Base-by-base conservation (phyloP, 257 asterid species). In the Eucommia ulmoides region DNA sequence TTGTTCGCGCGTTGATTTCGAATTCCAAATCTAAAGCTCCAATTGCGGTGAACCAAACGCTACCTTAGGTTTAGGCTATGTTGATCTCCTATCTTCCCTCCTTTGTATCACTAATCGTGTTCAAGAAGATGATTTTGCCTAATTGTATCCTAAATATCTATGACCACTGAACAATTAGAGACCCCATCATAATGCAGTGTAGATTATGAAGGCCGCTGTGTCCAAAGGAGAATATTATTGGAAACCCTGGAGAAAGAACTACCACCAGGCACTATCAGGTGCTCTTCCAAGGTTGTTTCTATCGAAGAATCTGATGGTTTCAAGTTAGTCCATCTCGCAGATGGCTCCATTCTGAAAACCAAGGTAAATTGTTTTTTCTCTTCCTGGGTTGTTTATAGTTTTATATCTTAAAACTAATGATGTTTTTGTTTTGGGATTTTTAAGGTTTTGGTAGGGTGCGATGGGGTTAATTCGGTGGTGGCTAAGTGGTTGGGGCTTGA, bases 401-500 rank as follows among this genome's bases (percentile, higher is more conserved):
- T n/a, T n/a, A n/a, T n/a, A n/a, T n/a, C n/a, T n/a, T n/a, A n/a
- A n/a, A n/a, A n/a, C n/a, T n/a, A n/a, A n/a, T n/a, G n/a, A n/a
- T n/a, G n/a, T n/a, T n/a, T n/a, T n/a, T n/a, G n/a, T n/a, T n/a
- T n/a, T n/a, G n/a, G n/a, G n/a, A n/a, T n/a, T n/a, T 58, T 23
- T 6, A 55, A 83, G 97, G 94, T 72, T 55, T 67, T 88, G 76
- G 65, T 88, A 11, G 97, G 97, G 19, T 81, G 92, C 22, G 95
- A 88, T 52, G 97, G 97, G 41, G 84, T 84, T 49, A 79, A 88
- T 52, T 88, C 95, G 2, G 16, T 51, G 23, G 88, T 86, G 60
- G 86, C 88, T 7, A 77, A 72, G 24, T 83, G 80, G 83, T 59
- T 85, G 68, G 92, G 88, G 8, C 83, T 85, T 26, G 72, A 62